These are phyloP conservation scores for Xylaria sp. DNA, from an alignment of 2,329 filamentous ascomycete genomes.

Conservation along the genomic window DNA sequence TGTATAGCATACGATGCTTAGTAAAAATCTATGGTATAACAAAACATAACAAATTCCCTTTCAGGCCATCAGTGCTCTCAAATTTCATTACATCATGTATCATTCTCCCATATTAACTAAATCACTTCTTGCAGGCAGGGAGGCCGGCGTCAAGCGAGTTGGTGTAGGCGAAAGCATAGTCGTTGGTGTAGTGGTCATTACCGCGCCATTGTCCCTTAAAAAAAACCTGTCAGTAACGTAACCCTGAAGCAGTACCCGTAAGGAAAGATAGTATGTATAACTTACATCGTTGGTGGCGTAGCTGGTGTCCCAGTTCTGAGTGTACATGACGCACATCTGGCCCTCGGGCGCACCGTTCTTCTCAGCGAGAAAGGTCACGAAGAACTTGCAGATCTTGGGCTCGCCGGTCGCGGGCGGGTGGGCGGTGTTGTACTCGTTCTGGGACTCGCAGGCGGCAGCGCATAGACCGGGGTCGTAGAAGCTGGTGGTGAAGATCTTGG, in stretches of 20 bases:
- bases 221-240: slow-evolving; percentile 19
- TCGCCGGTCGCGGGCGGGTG: slow-evolving; percentile 32
- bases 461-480: slow-evolving; percentile 40
- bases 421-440: slow-evolving; percentile 37
- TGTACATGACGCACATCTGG: slow-evolving; percentile 48
- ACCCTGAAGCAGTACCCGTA: neutral
- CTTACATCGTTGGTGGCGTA: slow-evolving; percentile 38
- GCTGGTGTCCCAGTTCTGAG: slow-evolving; percentile 37
- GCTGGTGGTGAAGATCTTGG: slow-evolving; percentile 39
- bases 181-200: slow-evolving; percentile 29
- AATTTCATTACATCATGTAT: no score
- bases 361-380: slow-evolving; percentile 47
- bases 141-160: slow-evolving; percentile 1
- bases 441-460: slow-evolving; percentile 37
- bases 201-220: slow-evolving; percentile 33
- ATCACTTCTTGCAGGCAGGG: no score
- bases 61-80: no score
- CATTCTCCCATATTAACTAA: no score
- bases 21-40: no score
- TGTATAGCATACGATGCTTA: no score
- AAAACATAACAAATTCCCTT: no score
- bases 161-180: slow-evolving; percentile 28
- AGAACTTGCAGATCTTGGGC: slow-evolving; percentile 42
- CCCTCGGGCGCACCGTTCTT: slow-evolving; percentile 45
- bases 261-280: neutral